Evolutionary conservation across 345 rosid genomes (phyloP), one percentile per base, ranked within the genome.

Genomic region (Camelina sativa): DNA sequence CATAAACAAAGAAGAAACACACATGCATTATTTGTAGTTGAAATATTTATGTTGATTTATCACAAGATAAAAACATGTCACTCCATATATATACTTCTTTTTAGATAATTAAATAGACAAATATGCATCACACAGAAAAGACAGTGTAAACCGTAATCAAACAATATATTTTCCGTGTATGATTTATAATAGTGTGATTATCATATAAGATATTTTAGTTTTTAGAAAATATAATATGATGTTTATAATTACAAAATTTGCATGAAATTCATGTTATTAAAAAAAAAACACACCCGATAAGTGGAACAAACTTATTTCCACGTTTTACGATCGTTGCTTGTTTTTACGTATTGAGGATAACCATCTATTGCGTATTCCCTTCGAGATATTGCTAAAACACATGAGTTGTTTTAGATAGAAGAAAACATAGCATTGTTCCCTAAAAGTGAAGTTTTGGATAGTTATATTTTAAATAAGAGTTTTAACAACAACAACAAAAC

Each of bases 361-460:
- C 16, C 10, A 17, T 9, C n/a, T 35, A 51, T 20, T 17, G 55
- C 25, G 10, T 51, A 11, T 19, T 52, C 30, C 22, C 3, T 20
- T 52, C 1, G 4, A 60, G 11, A 38, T 38, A 10, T 69, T 69
- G 64, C 54, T 17, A 61, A 48, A 72, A 61, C 9, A 62, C 52
- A 62, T 11, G 73, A 30, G n/a, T 11, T 50, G 17, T 11, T 62
- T 22, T 51, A 63, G 52, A 40, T 32, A 17, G n/a, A 17, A 51
- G 11, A n/a, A 58, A 2, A 46, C 40, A 32, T 8, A 71, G 60
- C 35, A 37, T n/a, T 25, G 41, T 50, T 37, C 67, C 50, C 50
- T 22, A 71, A 11, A 61, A 22, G 7, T 47, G 30, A 69, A 7
- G 19, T 32, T 17, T 58, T 10, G n/a, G 17, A 48, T 47, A 25